Percentiles rank a stretch among this genome's conserved stretches.
These are phyloP conservation scores for Trifolium repens DNA, from an alignment of 306 rosid species.

Conservation along the genomic window DNA sequence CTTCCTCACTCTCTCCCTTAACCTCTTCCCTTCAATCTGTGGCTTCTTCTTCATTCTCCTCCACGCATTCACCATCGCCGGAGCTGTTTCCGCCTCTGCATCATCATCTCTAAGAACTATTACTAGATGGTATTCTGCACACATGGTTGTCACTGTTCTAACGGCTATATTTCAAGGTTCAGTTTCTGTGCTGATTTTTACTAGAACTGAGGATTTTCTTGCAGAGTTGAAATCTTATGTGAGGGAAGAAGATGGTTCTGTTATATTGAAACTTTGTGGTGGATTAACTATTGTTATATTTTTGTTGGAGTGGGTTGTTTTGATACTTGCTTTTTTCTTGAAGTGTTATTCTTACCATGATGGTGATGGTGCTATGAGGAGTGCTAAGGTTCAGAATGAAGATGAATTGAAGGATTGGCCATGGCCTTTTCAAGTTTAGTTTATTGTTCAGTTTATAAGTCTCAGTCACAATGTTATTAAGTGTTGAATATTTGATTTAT, in stretches of 20 bases:
- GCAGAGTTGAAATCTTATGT: slow-evolving; percentile 69
- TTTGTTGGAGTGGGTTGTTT: slow-evolving; percentile 78
- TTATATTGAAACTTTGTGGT: slow-evolving; percentile 67
- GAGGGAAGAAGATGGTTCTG: slow-evolving; percentile 67
- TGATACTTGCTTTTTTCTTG: slow-evolving; percentile 70
- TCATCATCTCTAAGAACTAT: slow-evolving; percentile 33
- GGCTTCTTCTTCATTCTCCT: slow-evolving; percentile 77
- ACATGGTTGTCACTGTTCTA: slow-evolving; percentile 74
- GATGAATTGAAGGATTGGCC: slow-evolving; percentile 78
- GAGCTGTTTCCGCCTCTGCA: slow-evolving; percentile 66
- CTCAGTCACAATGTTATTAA: too few species aligned
- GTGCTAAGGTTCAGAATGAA: slow-evolving; percentile 65
- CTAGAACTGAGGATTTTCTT: slow-evolving; percentile 66
- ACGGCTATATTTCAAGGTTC: slow-evolving; percentile 86
- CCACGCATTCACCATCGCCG: slow-evolving; percentile 69
- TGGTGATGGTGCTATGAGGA: slow-evolving; percentile 46
- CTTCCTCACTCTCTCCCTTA: slow-evolving; percentile 83
- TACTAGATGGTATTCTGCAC: slow-evolving; percentile 68
- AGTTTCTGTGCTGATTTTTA: slow-evolving; percentile 61
- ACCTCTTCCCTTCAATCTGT: slow-evolving; percentile 73
- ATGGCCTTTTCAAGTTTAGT: slow-evolving; percentile 65
- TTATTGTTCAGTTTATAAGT: neutral
- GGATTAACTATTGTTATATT: slow-evolving; percentile 66
- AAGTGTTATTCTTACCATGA: slow-evolving; percentile 64
- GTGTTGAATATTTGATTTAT: neutral